Conservation (phyloP, 768 basidiomycete genomes). For the Lepiota venenata region DNA sequence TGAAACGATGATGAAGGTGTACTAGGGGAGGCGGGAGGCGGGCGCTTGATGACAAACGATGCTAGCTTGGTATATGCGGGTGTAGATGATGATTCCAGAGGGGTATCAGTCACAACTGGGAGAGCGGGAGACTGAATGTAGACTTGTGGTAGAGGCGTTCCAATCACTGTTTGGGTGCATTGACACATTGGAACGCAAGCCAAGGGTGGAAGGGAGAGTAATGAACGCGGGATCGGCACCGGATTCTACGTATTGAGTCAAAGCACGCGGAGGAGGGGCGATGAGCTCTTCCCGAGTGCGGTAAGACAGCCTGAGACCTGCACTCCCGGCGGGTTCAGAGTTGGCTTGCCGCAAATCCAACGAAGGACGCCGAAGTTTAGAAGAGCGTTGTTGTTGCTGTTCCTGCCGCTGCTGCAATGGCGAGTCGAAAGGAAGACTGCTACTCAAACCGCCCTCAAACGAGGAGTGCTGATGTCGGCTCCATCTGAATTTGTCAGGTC, state of each 20-base stretch:
- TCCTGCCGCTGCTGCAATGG: conserved; percentile 11
- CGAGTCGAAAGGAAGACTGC: conserved; percentile 18
- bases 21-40: conserved; percentile 26
- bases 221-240: conserved; percentile 48
- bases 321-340: conserved; percentile 17
- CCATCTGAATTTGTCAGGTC: background rate
- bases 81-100: conserved; percentile 38
- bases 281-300: conserved; percentile 54
- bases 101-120: conserved; percentile 30
- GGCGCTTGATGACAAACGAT: conserved; percentile 33
- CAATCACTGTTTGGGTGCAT: conserved; percentile 17
- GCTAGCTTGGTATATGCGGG: conserved; percentile 64
- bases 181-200: conserved; percentile 42
- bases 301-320: conserved; percentile 49
- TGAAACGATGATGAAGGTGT: conserved; percentile 35
- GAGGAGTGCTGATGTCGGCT: conserved; percentile 4
- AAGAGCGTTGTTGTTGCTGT: conserved; percentile 7
- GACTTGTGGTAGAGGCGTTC: conserved; percentile 22
- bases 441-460: conserved; percentile 18
- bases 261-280: conserved; percentile 66
- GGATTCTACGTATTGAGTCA: conserved; percentile 72
- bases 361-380: conserved; percentile 38
- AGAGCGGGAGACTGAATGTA: conserved; percentile 26
- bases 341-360: conserved; percentile 32
- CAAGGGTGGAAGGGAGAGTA: conserved; percentile 66